Evolutionary conservation across 1,139 yeast genomes (phyloP).

Genomic region (Entelexis sorbosivorans): DNA sequence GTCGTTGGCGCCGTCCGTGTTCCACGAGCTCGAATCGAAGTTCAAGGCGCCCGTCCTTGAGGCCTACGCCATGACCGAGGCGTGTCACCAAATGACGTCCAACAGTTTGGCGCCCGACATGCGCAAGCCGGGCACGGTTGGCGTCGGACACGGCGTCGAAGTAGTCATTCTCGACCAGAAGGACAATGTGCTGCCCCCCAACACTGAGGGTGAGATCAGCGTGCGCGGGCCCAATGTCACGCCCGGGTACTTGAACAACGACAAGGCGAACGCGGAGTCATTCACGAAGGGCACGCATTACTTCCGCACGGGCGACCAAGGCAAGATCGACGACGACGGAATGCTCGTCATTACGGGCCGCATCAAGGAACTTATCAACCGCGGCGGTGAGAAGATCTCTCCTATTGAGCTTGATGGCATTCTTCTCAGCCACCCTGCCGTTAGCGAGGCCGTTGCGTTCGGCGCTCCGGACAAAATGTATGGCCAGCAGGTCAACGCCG

Average conservation of each 20-base stretch:
- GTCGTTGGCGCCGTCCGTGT: constrained; percentile 52
- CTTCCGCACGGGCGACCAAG: constrained; percentile 68
- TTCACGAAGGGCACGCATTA: constrained; percentile 43
- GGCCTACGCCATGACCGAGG: constrained; percentile 73
- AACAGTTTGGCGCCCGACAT: constrained; percentile 53
- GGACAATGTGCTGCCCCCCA: constrained; percentile 39
- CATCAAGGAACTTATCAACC: constrained; percentile 53
- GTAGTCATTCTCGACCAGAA: constrained; percentile 44
- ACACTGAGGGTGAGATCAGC: constrained; percentile 53
- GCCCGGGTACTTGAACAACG: constrained; percentile 57
- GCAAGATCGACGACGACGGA: constrained; percentile 48
- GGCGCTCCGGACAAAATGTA: constrained; percentile 53
- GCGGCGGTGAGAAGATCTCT: constrained; percentile 62
- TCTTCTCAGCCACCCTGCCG: constrained; percentile 44
- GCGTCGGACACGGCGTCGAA: constrained; percentile 57
- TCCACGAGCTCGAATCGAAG: constrained; percentile 43
- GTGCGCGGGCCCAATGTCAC: constrained; percentile 57
- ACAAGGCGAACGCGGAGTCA: constrained; percentile 53
- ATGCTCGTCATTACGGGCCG: constrained; percentile 52
- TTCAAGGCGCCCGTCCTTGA: constrained; percentile 57
- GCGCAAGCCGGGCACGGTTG: constrained; percentile 59
- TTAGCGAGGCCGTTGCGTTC: constrained; percentile 56
- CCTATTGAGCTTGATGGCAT: constrained; percentile 55
- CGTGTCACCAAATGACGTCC: constrained; percentile 61
- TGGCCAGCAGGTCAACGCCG: constrained; percentile 59